Percentiles rank a stretch among this genome's conserved stretches.
Conservation (phyloP, 371 early-diverging fungal genomes). For the Rhizomucor miehei region DNA sequence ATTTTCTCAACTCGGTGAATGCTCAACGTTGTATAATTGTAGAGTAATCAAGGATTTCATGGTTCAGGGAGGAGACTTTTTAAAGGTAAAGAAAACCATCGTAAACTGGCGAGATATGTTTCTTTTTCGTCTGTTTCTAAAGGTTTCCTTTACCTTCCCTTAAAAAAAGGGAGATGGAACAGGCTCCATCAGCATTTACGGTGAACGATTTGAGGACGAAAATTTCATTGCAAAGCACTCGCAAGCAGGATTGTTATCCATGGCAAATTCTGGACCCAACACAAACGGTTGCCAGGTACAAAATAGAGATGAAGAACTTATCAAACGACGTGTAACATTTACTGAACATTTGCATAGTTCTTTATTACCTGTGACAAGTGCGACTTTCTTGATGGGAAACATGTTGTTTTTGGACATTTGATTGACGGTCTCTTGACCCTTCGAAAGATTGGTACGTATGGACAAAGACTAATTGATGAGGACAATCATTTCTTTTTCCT, state of each 20-base stretch:
- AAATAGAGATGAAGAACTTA: conserved; percentile 35
- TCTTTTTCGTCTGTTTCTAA: too few relatives aligned
- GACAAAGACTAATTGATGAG: background rate
- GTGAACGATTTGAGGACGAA: conserved; percentile 94
- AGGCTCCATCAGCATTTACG: conserved; percentile 96
- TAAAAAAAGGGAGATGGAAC: conserved; percentile 94
- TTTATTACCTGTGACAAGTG: conserved; percentile 92
- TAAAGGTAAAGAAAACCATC: conserved; percentile 56
- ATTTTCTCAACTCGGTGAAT: background rate
- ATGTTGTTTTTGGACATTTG: conserved; percentile 88
- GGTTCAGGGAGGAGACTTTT: conserved; percentile 99
- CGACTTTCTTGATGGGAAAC: conserved; percentile 91
- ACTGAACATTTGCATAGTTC: conserved; percentile 55
- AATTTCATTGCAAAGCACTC: conserved; percentile 94
- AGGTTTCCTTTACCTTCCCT: too few relatives aligned
- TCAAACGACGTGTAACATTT: background rate
- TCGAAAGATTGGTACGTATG: conserved; percentile 72
- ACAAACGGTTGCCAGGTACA: conserved; percentile 89
- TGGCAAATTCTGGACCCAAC: conserved; percentile 97
- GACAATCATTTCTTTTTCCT: too few relatives aligned
- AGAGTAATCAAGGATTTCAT: conserved; percentile 96
- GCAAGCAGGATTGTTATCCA: conserved; percentile 90
- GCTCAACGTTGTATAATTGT: conserved; percentile 3
- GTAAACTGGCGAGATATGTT: too few relatives aligned
- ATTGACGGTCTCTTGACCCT: conserved; percentile 87